A percentile compares a stretch with the other conserved stretches of the same genome.
Conservation (phyloP, 2,329 filamentous ascomycete species). For the Emmonsiellopsis sp. region DNA sequence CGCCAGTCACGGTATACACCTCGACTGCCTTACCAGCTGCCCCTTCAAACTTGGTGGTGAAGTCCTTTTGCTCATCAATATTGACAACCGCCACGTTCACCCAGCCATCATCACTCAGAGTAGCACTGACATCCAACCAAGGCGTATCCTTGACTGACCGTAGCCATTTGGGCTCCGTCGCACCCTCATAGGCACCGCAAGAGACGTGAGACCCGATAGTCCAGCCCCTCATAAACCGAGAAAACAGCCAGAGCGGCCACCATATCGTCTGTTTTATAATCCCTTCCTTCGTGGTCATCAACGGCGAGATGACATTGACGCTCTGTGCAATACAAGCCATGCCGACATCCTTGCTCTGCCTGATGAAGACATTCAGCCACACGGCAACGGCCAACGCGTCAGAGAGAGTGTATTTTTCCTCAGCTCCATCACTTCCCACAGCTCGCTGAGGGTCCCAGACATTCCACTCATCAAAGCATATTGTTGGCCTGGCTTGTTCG, state of each 20-base stretch:
- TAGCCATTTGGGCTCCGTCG: slow-evolving; percentile 31
- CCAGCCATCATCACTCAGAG: slow-evolving; percentile 45
- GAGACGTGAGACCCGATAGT: slow-evolving; percentile 59
- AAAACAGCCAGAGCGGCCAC: slow-evolving; percentile 65
- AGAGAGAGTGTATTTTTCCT: slow-evolving; percentile 65
- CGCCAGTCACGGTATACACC: slow-evolving; percentile 56
- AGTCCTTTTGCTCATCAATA: slow-evolving; percentile 52
- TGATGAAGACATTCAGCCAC: slow-evolving; percentile 68
- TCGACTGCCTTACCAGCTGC: slow-evolving; percentile 42
- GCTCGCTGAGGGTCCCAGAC: slow-evolving; percentile 69
- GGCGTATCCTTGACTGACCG: slow-evolving; percentile 53
- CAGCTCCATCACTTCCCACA: slow-evolving; percentile 61
- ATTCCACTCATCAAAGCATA: slow-evolving; percentile 83
- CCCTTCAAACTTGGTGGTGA: slow-evolving; percentile 53
- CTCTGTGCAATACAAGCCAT: slow-evolving; percentile 74
- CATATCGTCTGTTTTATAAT: slow-evolving; percentile 64
- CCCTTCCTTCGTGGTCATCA: slow-evolving; percentile 60
- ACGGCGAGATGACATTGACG: slow-evolving; percentile 68
- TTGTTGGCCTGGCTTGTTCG: slow-evolving; percentile 53
- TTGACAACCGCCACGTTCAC: slow-evolving; percentile 66
- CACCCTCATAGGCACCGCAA: slow-evolving; percentile 55
- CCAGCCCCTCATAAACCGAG: slow-evolving; percentile 63
- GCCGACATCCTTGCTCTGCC: slow-evolving; percentile 60
- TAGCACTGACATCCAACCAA: slow-evolving; percentile 41
- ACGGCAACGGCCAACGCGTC: slow-evolving; percentile 67